Evolutionary conservation across 1,284 basidiomycete genomes (phyloP), one percentile per base, ranked within the genome.

Genomic region (Trichosporon sp.): DNA sequence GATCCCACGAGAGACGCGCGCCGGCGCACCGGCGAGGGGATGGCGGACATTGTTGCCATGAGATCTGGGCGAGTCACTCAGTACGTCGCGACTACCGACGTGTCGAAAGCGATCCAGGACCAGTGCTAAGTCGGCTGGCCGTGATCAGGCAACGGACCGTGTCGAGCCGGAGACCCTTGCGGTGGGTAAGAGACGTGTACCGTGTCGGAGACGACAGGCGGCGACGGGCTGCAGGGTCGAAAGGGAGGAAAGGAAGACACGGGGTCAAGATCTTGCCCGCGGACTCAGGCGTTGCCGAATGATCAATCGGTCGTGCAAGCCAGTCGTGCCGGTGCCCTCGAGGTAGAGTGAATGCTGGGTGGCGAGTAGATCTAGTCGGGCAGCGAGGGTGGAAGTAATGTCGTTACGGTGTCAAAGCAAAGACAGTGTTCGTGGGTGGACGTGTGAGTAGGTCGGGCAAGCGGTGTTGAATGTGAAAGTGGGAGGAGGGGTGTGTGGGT

Each of bases 1-100:
- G 74, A 75, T 10, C 69, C 69, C 37, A 75, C 72, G 38, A 75
- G 74, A 16, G 72, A 73, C 14, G 74, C 74, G 48, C 74, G 63
- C 32, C 59, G 19, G 65, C 70, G 71, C n/a, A 67, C 70, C 12
- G 72, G 72, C 32, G 71, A 68, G 4, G 70, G 66, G n/a, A 66
- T 64, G 31, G 38, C 51, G 46, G 71, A 63, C 66, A 72, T 69
- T 43, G 68, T 32, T 59, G 31, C 37, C 59, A 63, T 63, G 59
- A 35, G 31, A 35, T 32, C 32, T n/a, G 32, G 31, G 31, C 32
- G 16, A 32, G 32, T 63, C 59, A 63, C 59, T 63, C 32, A 54
- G 35, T 19, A 63, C 21, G 59, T 63, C 32, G 32, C 59, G 32
- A 37, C 32, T 63, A 10, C 59, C 59, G 31, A 63, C 31, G 59